These are phyloP conservation scores for Lactifluus pinguis DNA, from an alignment of 768 basidiomycete species.

Conservation along the genomic window DNA sequence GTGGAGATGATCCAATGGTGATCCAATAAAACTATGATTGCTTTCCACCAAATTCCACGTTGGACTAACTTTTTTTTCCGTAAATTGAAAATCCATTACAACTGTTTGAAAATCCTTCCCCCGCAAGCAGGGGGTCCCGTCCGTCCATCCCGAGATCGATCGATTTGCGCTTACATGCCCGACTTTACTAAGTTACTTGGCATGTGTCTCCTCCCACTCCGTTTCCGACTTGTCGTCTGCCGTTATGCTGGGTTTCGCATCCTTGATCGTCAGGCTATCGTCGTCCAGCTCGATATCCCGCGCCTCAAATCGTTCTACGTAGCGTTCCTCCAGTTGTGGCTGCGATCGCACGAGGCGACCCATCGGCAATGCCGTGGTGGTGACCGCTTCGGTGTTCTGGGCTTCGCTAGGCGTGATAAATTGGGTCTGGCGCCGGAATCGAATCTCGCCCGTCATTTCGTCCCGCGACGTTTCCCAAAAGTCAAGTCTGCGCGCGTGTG, in stretches of 20 bases:
- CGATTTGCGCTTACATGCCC: too few relatives aligned
- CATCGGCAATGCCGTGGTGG: constrained; percentile 10
- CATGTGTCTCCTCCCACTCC: background rate
- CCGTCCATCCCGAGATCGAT: too few relatives aligned
- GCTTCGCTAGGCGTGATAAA: background rate
- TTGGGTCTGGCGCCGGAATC: constrained; percentile 17
- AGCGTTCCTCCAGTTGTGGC: constrained; percentile 2
- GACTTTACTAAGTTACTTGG: background rate
- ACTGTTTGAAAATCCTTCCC: too few relatives aligned
- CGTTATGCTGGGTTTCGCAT: background rate
- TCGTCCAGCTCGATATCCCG: constrained; percentile 14
- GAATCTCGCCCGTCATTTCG: constrained; percentile 15
- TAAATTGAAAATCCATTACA: too few relatives aligned
- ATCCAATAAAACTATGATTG: too few relatives aligned
- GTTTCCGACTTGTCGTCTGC: background rate
- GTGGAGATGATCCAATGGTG: too few relatives aligned
- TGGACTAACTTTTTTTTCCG: too few relatives aligned
- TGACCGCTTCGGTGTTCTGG: background rate
- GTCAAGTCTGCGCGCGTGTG: constrained; percentile 6
- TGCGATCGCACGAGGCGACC: constrained; percentile 7
- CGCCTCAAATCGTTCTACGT: constrained; percentile 17
- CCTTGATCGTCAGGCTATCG: constrained; percentile 1
- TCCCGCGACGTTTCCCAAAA: constrained; percentile 18
- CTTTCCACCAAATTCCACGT: too few relatives aligned
- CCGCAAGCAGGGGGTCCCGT: too few relatives aligned